Evolutionary conservation across 176 grass and related monocot genomes (phyloP).

Genomic region (Elymus sibiricus): DNA sequence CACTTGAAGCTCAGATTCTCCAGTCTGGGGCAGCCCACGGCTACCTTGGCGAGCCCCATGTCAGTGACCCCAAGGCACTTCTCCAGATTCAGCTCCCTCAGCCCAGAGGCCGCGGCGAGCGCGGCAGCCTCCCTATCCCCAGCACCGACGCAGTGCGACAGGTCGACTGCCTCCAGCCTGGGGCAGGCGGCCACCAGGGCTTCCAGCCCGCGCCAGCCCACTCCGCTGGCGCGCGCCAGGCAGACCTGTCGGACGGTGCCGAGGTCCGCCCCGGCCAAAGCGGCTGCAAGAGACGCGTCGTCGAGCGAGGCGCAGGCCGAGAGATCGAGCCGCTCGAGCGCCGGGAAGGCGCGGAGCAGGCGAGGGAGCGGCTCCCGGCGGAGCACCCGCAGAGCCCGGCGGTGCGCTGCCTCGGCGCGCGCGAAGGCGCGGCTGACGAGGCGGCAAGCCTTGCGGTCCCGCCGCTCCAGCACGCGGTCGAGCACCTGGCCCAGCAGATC

Average conservation of each 20-base stretch:
- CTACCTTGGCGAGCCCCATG: conserved; percentile 88
- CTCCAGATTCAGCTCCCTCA: conserved; percentile 67
- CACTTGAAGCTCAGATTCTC: conserved; percentile 85
- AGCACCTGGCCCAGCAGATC: conserved; percentile 81
- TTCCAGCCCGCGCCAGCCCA: conserved; percentile 81
- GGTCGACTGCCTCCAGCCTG: conserved; percentile 71
- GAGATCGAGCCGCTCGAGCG: conserved; percentile 73
- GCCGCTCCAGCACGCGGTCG: conserved; percentile 53
- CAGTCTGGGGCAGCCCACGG: conserved; percentile 64
- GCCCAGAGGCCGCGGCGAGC: conserved; percentile 35
- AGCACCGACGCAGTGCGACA: conserved; percentile 76
- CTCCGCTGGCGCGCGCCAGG: conserved; percentile 65
- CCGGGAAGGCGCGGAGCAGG: conserved; percentile 49
- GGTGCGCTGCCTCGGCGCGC: conserved; percentile 59
- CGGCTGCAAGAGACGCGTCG: conserved; percentile 46
- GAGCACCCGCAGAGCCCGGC: conserved; percentile 57
- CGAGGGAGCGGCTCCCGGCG: conserved; percentile 58
- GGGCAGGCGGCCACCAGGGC: conserved; percentile 61
- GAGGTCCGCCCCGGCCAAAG: conserved; percentile 26
- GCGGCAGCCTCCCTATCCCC: conserved; percentile 76
- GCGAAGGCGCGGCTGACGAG: conserved; percentile 67
- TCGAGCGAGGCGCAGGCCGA: conserved; percentile 80
- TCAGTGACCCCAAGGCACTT: conserved; percentile 89
- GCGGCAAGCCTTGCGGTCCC: conserved; percentile 78
- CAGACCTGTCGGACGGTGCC: conserved; percentile 38